Evolutionary conservation across 805 yeast species (phyloP).

Genomic region (Metschnikowia kofuensis): DNA sequence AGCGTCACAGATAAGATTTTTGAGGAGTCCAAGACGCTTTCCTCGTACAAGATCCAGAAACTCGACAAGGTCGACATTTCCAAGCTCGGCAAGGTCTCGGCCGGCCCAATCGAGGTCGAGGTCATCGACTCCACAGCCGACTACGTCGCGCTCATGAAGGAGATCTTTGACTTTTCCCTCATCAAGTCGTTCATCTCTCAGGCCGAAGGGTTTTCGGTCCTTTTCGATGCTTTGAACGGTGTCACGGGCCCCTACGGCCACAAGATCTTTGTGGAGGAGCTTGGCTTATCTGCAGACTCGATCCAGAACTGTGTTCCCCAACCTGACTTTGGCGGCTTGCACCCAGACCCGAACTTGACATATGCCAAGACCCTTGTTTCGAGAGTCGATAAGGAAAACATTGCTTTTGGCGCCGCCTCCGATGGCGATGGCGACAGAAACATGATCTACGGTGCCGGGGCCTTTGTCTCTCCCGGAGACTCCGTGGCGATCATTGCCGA

Average conservation of each 20-base stretch:
- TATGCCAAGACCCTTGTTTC: conserved; percentile 87
- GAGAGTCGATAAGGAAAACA: conserved; percentile 74
- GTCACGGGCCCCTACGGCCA: conserved; percentile 96
- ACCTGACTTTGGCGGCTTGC: conserved; percentile 95
- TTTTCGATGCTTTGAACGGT: conserved; percentile 91
- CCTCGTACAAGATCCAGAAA: conserved; percentile 57
- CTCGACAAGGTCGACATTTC: conserved; percentile 65
- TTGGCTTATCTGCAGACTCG: conserved; percentile 67
- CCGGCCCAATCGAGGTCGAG: conserved; percentile 68
- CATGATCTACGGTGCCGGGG: conserved; percentile 93
- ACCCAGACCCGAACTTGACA: conserved; percentile 96
- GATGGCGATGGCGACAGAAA: conserved; percentile 99
- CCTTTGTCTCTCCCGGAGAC: conserved; percentile 98
- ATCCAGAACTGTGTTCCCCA: conserved; percentile 77
- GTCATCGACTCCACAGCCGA: conserved; percentile 78
- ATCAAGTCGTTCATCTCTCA: conserved; percentile 66
- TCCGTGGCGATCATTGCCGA: conserved; percentile 97
- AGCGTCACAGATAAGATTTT: conserved; percentile 84
- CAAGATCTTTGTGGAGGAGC: conserved; percentile 78
- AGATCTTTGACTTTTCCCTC: conserved; percentile 81
- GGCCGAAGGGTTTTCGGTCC: conserved; percentile 58
- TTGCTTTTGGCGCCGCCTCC: conserved; percentile 97
- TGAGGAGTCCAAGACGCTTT: conserved; percentile 59
- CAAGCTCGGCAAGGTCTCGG: conserved; percentile 49
- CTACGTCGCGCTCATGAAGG: conserved; percentile 75